phyloP scores from a whole-genome alignment of 2,329 filamentous ascomycete species.

The Aspergillus eucalypticola region DNA sequence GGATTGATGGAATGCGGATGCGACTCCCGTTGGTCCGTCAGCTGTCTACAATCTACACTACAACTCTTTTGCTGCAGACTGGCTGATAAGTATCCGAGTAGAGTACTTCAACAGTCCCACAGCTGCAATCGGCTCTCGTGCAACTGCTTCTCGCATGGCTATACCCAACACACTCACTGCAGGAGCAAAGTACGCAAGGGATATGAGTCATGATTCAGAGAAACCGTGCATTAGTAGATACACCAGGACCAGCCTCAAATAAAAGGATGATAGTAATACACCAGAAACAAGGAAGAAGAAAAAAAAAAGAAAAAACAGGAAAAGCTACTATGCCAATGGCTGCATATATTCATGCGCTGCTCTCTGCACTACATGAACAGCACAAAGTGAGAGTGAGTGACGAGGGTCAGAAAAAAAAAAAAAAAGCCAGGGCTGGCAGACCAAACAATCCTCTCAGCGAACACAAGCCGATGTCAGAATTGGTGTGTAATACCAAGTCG shows the following conservation, averaged over 20 bases:
- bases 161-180: no score
- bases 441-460: neutral
- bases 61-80: no score
- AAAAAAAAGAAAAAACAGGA: neutral
- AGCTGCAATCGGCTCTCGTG: no score
- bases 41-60: no score
- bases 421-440: neutral
- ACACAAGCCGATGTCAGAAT: neutral
- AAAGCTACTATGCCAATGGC: neutral
- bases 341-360: neutral
- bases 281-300: neutral
- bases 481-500: neutral
- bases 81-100: no score
- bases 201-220: no score
- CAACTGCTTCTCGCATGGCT: no score
- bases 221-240: no score
- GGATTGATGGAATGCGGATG: no score
- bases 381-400: constrained; percentile 1
- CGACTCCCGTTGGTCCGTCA: no score
- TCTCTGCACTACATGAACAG: neutral
- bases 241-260: neutral
- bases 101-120: no score
- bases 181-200: no score
- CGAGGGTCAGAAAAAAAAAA: neutral
- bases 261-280: neutral